Evolutionary conservation across 2,329 filamentous ascomycete genomes (phyloP), one percentile per base, ranked within the genome.

Genomic region (Cercospora beticola): DNA sequence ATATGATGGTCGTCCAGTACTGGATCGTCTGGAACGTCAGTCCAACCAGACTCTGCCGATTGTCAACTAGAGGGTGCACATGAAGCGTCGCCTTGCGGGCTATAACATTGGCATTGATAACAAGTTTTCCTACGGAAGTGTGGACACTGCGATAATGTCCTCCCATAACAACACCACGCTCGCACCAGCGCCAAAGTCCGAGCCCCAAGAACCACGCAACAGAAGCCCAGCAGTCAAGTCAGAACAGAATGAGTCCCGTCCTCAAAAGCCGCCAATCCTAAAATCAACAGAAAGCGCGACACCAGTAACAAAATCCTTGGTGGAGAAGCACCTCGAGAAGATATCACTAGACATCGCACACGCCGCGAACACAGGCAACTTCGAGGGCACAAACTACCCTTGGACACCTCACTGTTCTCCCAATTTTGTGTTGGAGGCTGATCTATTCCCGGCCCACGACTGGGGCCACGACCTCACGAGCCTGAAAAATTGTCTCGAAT

Each of bases 351-450:
- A 28, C 14, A 59, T 70, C 43, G 58, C 67, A 57, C 33, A 56
- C 5, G 68, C 68, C 7, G 64, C 67, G 43, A 70, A 70, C 23
- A 54, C 43, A 2, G 54, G 68, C 26, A 52, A 70, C 23, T 67
- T 70, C 36, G 68, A 70, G 14, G n/a, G 54, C 18, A 12, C 36
- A 6, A 61, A 43, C 5, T 57, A 63, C 26, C 64, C 65, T 1
- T 70, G 64, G 64, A 62, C 31, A n/a, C n/a, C n/a, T 5, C 18
- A 63, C 28, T 56, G 58, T 7, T 58, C 65, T 6, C 26, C 28
- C 23, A 49, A 30, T 43, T 40, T 70, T 65, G 14, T 5, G 14
- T 16, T 65, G 62, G 5, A 57, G 67, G 26, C 21, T 62, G 8
- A 62, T 62, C 30, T 65, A 57, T 5, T 57, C 62, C 65, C 65